Evolutionary conservation across 345 rosid genomes (phyloP).

Genomic region (Carallia brachiata): DNA sequence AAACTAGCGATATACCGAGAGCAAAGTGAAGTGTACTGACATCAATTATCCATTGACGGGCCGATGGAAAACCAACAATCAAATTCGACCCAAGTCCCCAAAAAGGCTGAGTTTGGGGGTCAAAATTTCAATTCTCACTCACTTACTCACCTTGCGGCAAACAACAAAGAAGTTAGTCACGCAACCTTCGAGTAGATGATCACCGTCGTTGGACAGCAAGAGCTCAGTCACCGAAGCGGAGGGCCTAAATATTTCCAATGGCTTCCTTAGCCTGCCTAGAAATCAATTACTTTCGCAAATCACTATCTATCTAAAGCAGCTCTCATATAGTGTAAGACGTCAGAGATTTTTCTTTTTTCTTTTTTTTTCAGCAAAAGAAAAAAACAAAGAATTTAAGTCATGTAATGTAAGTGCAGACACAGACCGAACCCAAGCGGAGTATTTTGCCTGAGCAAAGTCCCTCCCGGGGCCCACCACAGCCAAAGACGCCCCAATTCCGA

Average conservation of each 20-base stretch:
- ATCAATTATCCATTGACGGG: neutral
- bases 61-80: neutral
- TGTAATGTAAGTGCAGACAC: constrained; percentile 8
- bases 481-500: constrained; percentile 57
- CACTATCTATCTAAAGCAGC: neutral
- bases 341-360: no score
- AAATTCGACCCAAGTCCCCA: neutral
- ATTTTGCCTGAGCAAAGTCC: constrained; percentile 66
- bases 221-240: constrained; percentile 59
- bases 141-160: constrained; percentile 56
- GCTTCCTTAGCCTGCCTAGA: constrained; percentile 65
- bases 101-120: neutral
- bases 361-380: no score
- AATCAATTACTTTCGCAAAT: constrained; percentile 11
- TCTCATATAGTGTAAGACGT: no score
- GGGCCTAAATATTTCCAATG: constrained; percentile 75
- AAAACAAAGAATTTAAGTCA: neutral
- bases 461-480: constrained; percentile 83
- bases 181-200: constrained; percentile 77
- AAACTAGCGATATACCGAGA: no score
- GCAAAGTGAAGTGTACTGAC: neutral
- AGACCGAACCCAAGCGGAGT: constrained; percentile 88
- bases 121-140: constrained; percentile 17
- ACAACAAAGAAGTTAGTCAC: constrained; percentile 69
- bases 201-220: constrained; percentile 81